Evolutionary conservation across 202 grass and related monocot species (phyloP), one percentile per base, ranked within the genome.

Genomic region (Brachypodium distachyon): DNA sequence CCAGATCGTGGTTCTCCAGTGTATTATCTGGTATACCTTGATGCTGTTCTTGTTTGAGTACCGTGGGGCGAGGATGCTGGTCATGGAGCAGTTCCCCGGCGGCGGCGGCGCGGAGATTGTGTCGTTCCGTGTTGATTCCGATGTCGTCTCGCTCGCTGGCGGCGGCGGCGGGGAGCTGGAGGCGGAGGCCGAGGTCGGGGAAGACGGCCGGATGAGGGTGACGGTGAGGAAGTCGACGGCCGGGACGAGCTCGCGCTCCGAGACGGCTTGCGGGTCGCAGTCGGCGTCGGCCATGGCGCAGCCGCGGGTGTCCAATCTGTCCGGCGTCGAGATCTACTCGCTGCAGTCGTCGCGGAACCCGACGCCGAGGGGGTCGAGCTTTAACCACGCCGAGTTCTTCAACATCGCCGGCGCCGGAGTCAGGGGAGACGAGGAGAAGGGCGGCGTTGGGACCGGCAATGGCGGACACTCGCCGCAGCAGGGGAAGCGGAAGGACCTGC

Each of bases 11-110:
- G 91, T 98, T 12, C 95, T 98, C 13, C 95, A 95, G 82, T 95
- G 95, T 80, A 94, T 98, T 67, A 90, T 98, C 58, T 98, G 95
- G 95, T 88, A 92, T 83, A 98, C 95, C 2, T 87, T 95, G 40
- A 95, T 98, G 95, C 93, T 97, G 33, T 97, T 97, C 86, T 81
- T 97, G 71, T 95, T 98, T 73, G 95, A 98, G 82, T 98, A 85
- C 79, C 81, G 95, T 48, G 96, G 92, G 9, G 96, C 96, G 3
- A 67, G 77, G 2, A 33, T 85, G 9, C 91, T 99, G 5, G 87
- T 95, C 65, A 71, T 87, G 49, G 96, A 95, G 77, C 92, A 99
- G 84, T 99, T 99, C 76, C 89, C 96, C 0, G 85, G 85, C 77
- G 84, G 85, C 77, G 84, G 74, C 12, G 85, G 87, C 9, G 87